These are phyloP conservation scores for Trichoderma hamatum DNA, from an alignment of 2,329 filamentous ascomycete species.

Conservation along the genomic window DNA sequence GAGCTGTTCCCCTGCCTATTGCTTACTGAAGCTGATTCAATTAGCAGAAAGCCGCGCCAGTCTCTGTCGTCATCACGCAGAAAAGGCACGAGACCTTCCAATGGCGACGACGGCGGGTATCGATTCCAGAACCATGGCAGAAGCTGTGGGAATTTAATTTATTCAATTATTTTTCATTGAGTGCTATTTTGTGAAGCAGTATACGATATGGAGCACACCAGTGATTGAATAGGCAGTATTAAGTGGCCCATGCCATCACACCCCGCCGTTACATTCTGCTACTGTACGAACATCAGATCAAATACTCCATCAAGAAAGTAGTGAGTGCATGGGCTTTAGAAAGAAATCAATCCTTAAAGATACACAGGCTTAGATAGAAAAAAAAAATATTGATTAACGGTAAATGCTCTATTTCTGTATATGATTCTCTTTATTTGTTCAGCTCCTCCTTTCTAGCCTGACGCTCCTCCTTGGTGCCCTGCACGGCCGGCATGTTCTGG, in stretches of 20 bases:
- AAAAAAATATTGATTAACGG: neutral
- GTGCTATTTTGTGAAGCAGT: too few species aligned
- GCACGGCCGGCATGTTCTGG: slow-evolving; percentile 55
- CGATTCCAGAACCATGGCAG: slow-evolving; percentile 11
- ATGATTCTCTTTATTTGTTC: slow-evolving; percentile 53
- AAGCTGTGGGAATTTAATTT: neutral
- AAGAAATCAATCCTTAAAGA: neutral
- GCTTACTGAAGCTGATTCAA: neutral
- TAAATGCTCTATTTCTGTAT: neutral
- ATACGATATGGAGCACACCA: neutral
- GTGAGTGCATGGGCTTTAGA: too few species aligned
- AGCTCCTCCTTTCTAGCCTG: slow-evolving; percentile 65
- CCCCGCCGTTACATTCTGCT: neutral
- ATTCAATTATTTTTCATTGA: neutral
- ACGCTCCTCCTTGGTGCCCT: slow-evolving; percentile 71
- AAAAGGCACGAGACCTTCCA: slow-evolving; percentile 4
- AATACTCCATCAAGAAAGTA: neutral
- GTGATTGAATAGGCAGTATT: neutral
- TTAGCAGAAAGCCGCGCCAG: slow-evolving; percentile 12
- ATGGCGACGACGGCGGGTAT: neutral
- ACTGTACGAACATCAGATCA: neutral
- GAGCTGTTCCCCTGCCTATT: neutral
- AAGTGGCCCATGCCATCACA: neutral
- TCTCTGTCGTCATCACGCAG: slow-evolving; percentile 25
- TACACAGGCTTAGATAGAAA: neutral